Base-by-base conservation (phyloP, 805 yeast species). In the Lipomyces spencermartinsiae region DNA sequence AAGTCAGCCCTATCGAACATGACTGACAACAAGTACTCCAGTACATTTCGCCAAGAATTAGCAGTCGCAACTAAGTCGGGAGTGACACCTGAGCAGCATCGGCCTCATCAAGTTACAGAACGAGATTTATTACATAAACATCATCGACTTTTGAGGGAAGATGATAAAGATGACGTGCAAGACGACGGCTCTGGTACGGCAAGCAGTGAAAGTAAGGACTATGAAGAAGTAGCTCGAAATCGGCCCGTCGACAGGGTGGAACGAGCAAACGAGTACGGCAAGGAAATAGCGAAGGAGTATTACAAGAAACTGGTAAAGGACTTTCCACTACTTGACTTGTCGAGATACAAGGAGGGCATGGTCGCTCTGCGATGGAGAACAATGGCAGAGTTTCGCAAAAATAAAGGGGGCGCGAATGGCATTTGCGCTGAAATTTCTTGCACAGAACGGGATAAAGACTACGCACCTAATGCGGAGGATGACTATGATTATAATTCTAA, bases 341-440 rank as follows among this genome's bases (percentile, higher is more conserved):
- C 70, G 34, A 61, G 61, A 25, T 67, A 67, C 57, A 59, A 60
- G 53, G 53, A 55, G 16, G 70, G 70, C 19, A 53, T 60, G 14
- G 56, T 67, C 35, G 70, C 64, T 9, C 43, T 67, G 29, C 58
- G 70, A 57, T 67, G 70, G 70, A 59, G 70, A 16, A 67, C 65
- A 16, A 16, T 67, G 39, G 39, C 53, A 10, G 70, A 67, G 34
- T 67, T 49, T 61, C 59, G 57, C 25, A 57, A 49, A 10, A 64
- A 64, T 53, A 64, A 59, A 19, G 70, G 70, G 0, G 67, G 70
- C 0, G 60, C 58, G n/a, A 37, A 51, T 10, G 70, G 70, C 12
- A 64, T 67, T 4, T 67, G 70, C 43, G 70, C 65, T 1, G 67
- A 60, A 49, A 60, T 64, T 10, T 53, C 54, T 14, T 67, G 70